Evolutionary conservation across 371 early-diverging fungal species (phyloP), one percentile per base, ranked within the genome.

Genomic region (Circinella minor): DNA sequence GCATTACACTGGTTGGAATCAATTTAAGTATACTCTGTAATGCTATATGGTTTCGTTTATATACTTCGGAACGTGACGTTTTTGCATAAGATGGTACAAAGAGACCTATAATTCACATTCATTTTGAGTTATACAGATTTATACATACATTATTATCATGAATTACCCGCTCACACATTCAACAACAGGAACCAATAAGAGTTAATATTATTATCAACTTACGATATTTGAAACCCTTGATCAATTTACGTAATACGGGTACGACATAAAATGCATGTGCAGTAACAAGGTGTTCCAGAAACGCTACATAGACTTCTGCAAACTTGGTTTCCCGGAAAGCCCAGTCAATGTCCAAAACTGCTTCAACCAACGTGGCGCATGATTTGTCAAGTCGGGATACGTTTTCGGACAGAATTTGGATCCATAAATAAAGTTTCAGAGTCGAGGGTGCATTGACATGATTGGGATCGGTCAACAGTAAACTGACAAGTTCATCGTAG

Each of bases 211-310:
- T 27, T 27, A 27, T 36, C 17, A 17, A 74, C 88, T 77, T 83
- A 90, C 95, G 90, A 63, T 75, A 89, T n/a, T 78, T 63, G 61
- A 95, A 87, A 34, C 85, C 80, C 39, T 76, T 73, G 3, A 93
- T 90, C 15, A 96, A 77, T 67, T 85, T 81, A 20, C 81, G 73
- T 51, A 93, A 77, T 4, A 93, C 91, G 46, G 92, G 87, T 4
- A 82, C 80, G 13, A 89, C 87, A 77, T 94, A 93, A 55, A 87
- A 84, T 3, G 96, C 91, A 74, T 96, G 95, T 0, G 96, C 96
- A 3, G 93, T 91, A 3, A 95, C 93, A 3, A 97, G 77, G 73
- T 95, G 92, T 46, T 93, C 88, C 61, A 97, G 55, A 63, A 97
- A 89, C 13, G 86, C 87, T 17, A 87, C 72, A 73, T 91, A 97